phyloP scores from a whole-genome alignment of 2,329 filamentous ascomycete species.

The Penicillium glabrum region DNA sequence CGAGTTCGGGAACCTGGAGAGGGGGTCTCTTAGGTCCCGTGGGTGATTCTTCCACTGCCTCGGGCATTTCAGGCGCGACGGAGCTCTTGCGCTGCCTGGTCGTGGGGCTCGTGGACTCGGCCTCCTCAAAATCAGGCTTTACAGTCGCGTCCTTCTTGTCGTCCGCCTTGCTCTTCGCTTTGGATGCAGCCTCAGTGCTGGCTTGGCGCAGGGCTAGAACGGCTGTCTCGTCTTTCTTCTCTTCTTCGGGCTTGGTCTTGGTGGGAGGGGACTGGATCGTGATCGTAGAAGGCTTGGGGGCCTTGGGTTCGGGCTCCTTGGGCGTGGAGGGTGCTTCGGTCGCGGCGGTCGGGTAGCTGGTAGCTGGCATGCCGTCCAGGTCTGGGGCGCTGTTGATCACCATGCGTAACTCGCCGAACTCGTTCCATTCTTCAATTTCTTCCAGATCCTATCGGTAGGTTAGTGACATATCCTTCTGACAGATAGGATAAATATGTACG shows the following conservation, averaged over 20 bases:
- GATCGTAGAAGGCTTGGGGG: constrained; percentile 36
- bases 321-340: constrained; percentile 16
- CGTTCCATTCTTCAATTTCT: constrained; percentile 98
- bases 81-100: constrained; percentile 25
- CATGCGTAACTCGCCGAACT: constrained; percentile 91
- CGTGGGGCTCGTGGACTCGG: constrained; percentile 5
- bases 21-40: constrained; percentile 27
- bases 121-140: constrained; percentile 5
- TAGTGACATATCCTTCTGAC: not conserved
- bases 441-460: constrained; percentile 70
- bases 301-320: constrained; percentile 20
- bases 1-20: constrained; percentile 32
- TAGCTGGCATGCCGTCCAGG: constrained; percentile 32
- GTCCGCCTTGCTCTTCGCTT: constrained; percentile 3
- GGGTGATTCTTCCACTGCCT: constrained; percentile 20
- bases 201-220: constrained; percentile 2
- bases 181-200: constrained; percentile 2
- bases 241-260: constrained; percentile 25
- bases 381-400: constrained; percentile 60
- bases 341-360: constrained; percentile 23
- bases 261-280: constrained; percentile 43
- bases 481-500: constrained; percentile 30
- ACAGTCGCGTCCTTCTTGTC: constrained; percentile 16
- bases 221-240: constrained; percentile 18
- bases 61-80: constrained; percentile 32